Evolutionary conservation across 2,329 filamentous ascomycete species (phyloP).

Genomic region (Biscogniauxia marginata): DNA sequence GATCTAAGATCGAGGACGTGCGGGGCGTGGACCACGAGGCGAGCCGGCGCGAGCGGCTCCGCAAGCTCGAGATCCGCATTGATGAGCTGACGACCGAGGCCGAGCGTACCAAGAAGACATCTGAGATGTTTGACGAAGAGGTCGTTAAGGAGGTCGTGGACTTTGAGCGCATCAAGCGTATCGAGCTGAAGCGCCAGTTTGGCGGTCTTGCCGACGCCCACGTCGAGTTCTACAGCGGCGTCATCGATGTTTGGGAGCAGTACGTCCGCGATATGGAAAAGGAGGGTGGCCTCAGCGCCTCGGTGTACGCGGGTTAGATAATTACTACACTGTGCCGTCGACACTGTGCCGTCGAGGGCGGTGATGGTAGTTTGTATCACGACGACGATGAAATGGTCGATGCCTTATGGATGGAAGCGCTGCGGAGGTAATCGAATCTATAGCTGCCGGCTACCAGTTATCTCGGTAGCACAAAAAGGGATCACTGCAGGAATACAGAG

Average conservation of each 20-base stretch:
- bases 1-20: conserved; percentile 93
- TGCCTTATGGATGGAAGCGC: no score
- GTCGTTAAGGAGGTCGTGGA: conserved; percentile 89
- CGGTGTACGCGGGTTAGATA: conserved; percentile 14
- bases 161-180: conserved; percentile 94
- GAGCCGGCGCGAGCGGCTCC: conserved; percentile 77
- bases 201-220: conserved; percentile 82
- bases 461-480: no score
- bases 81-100: conserved; percentile 88
- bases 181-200: conserved; percentile 87
- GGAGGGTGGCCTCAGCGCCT: conserved; percentile 22
- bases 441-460: no score
- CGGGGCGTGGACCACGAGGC: conserved; percentile 96
- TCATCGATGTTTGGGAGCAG: conserved; percentile 80
- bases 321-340: no score
- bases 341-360: no score
- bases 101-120: conserved; percentile 80
- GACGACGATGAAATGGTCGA: no score
- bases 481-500: no score
- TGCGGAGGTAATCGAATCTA: no score
- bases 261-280: conserved; percentile 85
- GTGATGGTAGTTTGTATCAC: no score
- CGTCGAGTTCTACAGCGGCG: conserved; percentile 79
- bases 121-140: conserved; percentile 93
- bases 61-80: conserved; percentile 89